Conservation (phyloP, 495 filamentous ascomycete genomes). For the Recurvomyces mirabilis region DNA sequence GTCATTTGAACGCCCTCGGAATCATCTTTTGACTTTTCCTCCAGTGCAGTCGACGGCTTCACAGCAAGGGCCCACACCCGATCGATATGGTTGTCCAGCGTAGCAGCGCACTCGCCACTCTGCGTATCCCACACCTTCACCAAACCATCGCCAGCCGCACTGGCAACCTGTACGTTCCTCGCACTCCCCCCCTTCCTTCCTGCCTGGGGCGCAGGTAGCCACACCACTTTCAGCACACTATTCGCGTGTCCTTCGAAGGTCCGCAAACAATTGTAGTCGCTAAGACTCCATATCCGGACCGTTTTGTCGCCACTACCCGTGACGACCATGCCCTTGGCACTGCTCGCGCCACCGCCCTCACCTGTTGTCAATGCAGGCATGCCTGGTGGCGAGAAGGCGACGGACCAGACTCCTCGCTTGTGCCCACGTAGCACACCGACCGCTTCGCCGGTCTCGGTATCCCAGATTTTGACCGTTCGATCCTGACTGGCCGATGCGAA, state of each 20-base stretch:
- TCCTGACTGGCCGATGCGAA: constrained; percentile 97
- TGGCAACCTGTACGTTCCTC: constrained; percentile 65
- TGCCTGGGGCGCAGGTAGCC: constrained; percentile 55
- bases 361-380: constrained; percentile 61
- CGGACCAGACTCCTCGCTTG: constrained; percentile 87
- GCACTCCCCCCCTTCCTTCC: constrained; percentile 32
- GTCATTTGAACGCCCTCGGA: constrained; percentile 1
- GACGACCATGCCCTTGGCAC: constrained; percentile 60
- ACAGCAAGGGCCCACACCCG: constrained; percentile 77
- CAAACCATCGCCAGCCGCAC: constrained; percentile 86
- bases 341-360: constrained; percentile 47
- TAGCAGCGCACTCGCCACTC: constrained; percentile 68
- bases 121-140: constrained; percentile 90
- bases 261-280: constrained; percentile 82
- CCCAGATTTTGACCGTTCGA: constrained; percentile 93
- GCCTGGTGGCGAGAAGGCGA: constrained; percentile 69
- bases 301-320: constrained; percentile 93
- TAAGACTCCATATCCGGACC: constrained; percentile 86
- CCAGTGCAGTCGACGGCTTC: constrained; percentile 43
- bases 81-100: constrained; percentile 91
- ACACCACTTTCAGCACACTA: constrained; percentile 84
- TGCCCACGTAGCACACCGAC: constrained; percentile 86
- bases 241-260: constrained; percentile 96
- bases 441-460: constrained; percentile 72
- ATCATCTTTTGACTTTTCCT: constrained; percentile 2